These are phyloP conservation scores for Xylaria bambusicola DNA, from an alignment of 495 filamentous ascomycete genomes.

Conservation along the genomic window DNA sequence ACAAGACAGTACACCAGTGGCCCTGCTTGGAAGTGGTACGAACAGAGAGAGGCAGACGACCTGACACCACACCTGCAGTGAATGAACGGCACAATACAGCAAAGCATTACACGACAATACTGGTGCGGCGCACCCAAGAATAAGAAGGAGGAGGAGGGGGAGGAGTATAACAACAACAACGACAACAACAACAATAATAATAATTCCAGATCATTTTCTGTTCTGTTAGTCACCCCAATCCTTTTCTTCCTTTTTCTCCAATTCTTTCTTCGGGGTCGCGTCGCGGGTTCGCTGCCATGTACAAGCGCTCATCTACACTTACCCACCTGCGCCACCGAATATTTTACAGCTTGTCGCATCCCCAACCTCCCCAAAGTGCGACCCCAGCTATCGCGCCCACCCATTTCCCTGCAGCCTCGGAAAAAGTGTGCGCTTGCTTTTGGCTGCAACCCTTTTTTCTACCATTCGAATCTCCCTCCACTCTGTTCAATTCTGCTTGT, in stretches of 20 bases:
- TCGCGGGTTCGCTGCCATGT: conserved; percentile 4
- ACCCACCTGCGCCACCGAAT: conserved; percentile 23
- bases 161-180: no score
- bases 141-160: no score
- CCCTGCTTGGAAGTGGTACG: no score
- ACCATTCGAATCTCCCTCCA: background rate
- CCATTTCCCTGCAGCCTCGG: background rate
- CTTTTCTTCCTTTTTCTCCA: background rate
- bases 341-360: conserved; percentile 20
- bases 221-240: background rate
- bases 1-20: no score
- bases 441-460: background rate
- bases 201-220: no score
- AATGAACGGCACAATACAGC: background rate
- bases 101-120: background rate
- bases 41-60: no score
- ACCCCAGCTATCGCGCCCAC: background rate
- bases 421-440: background rate
- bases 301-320: background rate
- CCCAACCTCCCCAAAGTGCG: conserved; percentile 15
- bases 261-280: background rate
- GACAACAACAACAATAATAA: no score
- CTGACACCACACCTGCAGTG: background rate
- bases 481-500: background rate
- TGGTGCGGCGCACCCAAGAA: conserved; percentile 1